phyloP scores from a whole-genome alignment of 139 green algal species.

The Tetraselmis striata region DNA sequence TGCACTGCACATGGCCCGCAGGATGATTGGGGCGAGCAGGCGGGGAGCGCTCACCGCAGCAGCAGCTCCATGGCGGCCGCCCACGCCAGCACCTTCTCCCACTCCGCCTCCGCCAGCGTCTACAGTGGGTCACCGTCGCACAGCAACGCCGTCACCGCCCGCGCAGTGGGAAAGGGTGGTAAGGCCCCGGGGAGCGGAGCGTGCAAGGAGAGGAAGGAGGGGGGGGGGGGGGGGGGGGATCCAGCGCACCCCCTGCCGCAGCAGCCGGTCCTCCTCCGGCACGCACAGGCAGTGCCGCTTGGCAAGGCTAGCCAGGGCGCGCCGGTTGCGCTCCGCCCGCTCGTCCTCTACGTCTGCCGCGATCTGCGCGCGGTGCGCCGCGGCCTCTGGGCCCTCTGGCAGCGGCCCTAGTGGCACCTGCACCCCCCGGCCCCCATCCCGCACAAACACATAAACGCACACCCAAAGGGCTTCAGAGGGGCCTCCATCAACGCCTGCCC shows the following conservation, averaged over 20 bases:
- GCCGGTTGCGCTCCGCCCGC: neutral
- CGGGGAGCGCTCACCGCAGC: too few species aligned
- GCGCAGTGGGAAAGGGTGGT: neutral
- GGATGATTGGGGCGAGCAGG: too few species aligned
- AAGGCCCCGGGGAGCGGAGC: too few species aligned
- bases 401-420: slow-evolving; percentile 28
- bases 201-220: neutral
- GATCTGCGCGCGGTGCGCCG: slow-evolving; percentile 24
- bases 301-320: slow-evolving; percentile 10
- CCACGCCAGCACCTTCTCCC: slow-evolving; percentile 34
- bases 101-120: slow-evolving; percentile 1
- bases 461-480: too few species aligned
- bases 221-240: neutral
- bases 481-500: too few species aligned
- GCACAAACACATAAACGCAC: too few species aligned
- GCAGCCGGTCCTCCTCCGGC: neutral
- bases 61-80: slow-evolving; percentile 25
- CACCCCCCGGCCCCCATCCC: too few species aligned
- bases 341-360: slow-evolving; percentile 9
- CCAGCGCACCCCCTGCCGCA: neutral
- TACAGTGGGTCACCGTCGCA: too few species aligned
- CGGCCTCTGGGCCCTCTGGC: slow-evolving; percentile 13
- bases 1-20: too few species aligned
- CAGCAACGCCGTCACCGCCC: too few species aligned
- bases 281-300: neutral